phyloP scores from a whole-genome alignment of 208 protist genomes.

The Novymonas esmeraldas region DNA sequence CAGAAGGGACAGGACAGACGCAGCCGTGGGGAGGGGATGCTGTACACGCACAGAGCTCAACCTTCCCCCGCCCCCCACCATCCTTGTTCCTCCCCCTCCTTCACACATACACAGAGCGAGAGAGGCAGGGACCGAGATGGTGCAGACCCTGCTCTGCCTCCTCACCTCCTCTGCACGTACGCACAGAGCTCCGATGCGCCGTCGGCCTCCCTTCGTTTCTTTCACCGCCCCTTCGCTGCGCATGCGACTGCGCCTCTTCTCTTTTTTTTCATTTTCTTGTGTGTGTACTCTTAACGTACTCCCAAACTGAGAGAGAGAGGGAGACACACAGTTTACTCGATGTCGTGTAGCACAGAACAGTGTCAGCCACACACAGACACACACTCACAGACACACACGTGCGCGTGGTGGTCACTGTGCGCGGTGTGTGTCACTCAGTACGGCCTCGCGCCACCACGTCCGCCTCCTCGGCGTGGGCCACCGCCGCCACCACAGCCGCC shows the following conservation, averaged over 20 bases:
- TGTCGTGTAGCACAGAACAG: not conserved
- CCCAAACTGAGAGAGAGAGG: not conserved
- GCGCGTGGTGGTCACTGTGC: too few relatives aligned
- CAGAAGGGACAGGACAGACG: not conserved
- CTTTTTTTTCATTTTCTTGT: not conserved
- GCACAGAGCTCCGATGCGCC: too few relatives aligned
- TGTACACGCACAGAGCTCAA: too few relatives aligned
- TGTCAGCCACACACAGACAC: too few relatives aligned
- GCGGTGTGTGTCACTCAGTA: constrained; percentile 32
- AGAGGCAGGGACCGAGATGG: too few relatives aligned
- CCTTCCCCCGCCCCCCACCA: too few relatives aligned
- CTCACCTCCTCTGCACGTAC: too few relatives aligned
- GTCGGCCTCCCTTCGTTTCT: too few relatives aligned
- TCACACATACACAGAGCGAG: not conserved
- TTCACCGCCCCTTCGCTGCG: too few relatives aligned
- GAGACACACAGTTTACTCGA: not conserved
- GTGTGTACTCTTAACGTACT: too few relatives aligned
- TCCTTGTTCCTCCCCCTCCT: not conserved
- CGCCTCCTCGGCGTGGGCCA: constrained; percentile 19
- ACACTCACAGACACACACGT: not conserved
- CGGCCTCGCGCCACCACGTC: constrained; percentile 20
- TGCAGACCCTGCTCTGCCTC: too few relatives aligned
- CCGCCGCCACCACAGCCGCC: constrained; percentile 28
- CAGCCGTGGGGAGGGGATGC: too few relatives aligned
- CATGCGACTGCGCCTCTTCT: not conserved